Conservation (phyloP, 257 asterid species). For the Ophiorrhiza pumila region DNA sequence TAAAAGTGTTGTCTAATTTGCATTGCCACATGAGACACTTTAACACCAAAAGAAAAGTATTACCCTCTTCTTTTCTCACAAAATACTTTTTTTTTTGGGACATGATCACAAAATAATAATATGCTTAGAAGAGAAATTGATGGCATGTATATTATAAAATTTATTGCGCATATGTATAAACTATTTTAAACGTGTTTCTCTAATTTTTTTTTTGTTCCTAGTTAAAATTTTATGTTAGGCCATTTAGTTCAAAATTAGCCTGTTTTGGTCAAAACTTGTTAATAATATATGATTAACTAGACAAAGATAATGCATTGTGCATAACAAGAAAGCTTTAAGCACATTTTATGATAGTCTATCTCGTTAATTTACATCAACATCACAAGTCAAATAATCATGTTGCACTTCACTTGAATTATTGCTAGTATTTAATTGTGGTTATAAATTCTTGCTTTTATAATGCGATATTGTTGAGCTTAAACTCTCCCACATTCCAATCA, state of each 20-base stretch:
- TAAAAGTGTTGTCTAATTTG: not conserved
- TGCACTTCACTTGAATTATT: not conserved
- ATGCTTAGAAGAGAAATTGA: too few species aligned
- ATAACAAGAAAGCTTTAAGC: not conserved
- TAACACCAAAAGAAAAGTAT: not conserved
- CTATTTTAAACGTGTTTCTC: too few species aligned
- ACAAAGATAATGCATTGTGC: not conserved
- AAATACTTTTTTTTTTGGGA: too few species aligned
- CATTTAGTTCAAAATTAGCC: not conserved
- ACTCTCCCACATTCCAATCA: conserved; percentile 10
- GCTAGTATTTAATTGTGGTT: not conserved
- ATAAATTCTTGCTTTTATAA: too few species aligned
- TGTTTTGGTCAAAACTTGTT: not conserved
- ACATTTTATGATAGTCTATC: not conserved
- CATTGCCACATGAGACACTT: not conserved
- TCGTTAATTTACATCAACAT: not conserved
- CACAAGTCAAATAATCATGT: too few species aligned
- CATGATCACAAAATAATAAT: too few species aligned
- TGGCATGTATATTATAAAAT: too few species aligned
- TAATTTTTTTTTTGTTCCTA: not conserved
- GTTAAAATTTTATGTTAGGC: not conserved
- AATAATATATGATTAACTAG: not conserved
- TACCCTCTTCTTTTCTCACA: too few species aligned
- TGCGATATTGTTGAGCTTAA: conserved; percentile 12
- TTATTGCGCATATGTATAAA: too few species aligned